Evolutionary conservation across 202 grass and related monocot genomes (phyloP).

Genomic region (Zoysia matrella): DNA sequence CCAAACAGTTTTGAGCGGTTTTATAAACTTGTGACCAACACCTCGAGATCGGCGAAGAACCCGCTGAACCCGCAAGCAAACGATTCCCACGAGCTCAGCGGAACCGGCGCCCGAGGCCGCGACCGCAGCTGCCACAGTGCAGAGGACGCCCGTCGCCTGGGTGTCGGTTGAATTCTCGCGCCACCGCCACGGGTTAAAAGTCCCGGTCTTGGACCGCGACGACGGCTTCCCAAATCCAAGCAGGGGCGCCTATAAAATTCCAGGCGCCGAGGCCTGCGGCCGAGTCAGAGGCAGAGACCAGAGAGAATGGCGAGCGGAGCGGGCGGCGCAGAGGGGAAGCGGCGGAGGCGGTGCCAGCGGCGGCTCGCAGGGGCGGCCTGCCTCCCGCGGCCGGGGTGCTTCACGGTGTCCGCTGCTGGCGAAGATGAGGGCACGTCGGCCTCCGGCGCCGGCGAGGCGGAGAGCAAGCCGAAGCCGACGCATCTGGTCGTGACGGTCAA

Average conservation of each 20-base stretch:
- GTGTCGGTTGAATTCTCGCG: slow-evolving; percentile 25
- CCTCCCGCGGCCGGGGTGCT: slow-evolving; percentile 64
- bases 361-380: slow-evolving; percentile 35
- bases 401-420: slow-evolving; percentile 43
- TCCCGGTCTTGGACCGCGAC: neutral
- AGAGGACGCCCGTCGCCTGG: neutral
- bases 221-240: neutral
- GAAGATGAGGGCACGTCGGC: slow-evolving; percentile 46
- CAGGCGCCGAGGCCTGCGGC: neutral
- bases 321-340: slow-evolving; percentile 7
- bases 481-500: slow-evolving; percentile 90
- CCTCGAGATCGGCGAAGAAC: neutral
- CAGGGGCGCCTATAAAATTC: slow-evolving; percentile 3
- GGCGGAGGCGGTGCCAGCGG: neutral
- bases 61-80: neutral
- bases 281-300: neutral
- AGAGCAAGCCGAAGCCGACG: slow-evolving; percentile 41
- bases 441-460: slow-evolving; percentile 38
- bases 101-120: too few relatives aligned
- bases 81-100: neutral
- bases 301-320: slow-evolving; percentile 25
- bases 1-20: too few relatives aligned
- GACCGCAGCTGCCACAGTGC: neutral
- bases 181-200: neutral
- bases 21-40: neutral